These are phyloP conservation scores for Mycena venus DNA, from an alignment of 768 basidiomycete species.

Conservation along the genomic window DNA sequence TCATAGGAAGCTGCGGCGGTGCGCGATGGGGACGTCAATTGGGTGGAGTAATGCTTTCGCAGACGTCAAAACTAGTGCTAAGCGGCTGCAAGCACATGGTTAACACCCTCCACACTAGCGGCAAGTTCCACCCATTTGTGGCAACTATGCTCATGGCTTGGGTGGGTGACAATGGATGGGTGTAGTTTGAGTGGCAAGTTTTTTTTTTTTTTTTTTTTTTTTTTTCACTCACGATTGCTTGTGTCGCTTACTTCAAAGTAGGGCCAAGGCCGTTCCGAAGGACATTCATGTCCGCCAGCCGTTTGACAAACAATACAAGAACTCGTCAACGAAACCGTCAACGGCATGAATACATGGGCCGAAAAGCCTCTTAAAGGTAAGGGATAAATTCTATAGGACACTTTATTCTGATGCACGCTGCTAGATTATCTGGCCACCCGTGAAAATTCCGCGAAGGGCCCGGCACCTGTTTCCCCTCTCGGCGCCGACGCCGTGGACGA, in stretches of 20 bases:
- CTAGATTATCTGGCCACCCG: background rate
- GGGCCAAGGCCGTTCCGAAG: conserved; percentile 10
- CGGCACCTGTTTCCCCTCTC: background rate
- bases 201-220: background rate
- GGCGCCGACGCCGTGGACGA: background rate
- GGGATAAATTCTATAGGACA: background rate
- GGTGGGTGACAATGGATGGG: background rate
- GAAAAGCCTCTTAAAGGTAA: conserved; percentile 15
- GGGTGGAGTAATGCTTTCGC: conserved; percentile 5
- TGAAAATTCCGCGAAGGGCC: background rate
- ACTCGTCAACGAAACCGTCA: background rate
- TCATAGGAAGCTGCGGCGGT: background rate
- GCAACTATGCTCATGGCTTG: background rate
- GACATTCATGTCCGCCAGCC: background rate
- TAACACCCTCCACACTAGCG: background rate
- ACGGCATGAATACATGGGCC: conserved; percentile 14
- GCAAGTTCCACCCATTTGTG: conserved; percentile 4
- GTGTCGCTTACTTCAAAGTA: background rate
- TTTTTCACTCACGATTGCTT: background rate
- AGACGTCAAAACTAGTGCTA: conserved; percentile 10
- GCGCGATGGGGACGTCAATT: conserved; percentile 6
- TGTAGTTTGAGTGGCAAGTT: conserved; percentile 3
- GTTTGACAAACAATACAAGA: background rate
- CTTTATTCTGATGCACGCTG: background rate
- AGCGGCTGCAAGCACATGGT: conserved; percentile 6